phyloP scores from a whole-genome alignment of 1,139 yeast species.

The Saccharomyces pastorianus region DNA sequence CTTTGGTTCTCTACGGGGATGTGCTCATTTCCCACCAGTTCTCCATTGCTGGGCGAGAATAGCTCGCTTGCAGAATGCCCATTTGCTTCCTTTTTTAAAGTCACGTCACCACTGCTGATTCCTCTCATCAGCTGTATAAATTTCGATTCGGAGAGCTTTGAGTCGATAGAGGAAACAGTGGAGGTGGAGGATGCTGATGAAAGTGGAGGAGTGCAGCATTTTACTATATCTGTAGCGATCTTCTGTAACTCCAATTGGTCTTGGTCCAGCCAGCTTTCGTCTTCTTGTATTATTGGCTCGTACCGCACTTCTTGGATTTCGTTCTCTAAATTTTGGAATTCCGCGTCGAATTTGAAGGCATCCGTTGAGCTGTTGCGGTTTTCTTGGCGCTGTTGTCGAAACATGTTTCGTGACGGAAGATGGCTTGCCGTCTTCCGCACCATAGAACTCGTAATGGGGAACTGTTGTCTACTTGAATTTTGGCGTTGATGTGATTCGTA shows the following conservation, averaged over 20 bases:
- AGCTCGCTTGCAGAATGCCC: background rate
- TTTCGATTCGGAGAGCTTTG: constrained; percentile 24
- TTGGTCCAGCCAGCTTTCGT: constrained; percentile 7
- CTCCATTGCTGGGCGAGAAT: constrained; percentile 18
- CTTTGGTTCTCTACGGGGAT: constrained; percentile 9
- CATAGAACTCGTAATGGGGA: background rate
- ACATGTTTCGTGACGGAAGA: background rate
- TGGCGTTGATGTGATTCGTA: constrained; percentile 16
- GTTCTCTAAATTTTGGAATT: constrained; percentile 20
- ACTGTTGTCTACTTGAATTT: background rate
- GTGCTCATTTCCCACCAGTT: constrained; percentile 23
- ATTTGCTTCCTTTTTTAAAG: constrained; percentile 19
- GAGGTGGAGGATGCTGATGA: constrained; percentile 11
- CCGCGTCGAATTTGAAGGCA: constrained; percentile 12
- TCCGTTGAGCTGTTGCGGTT: constrained; percentile 3
- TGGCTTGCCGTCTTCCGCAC: background rate
- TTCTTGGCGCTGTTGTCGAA: background rate
- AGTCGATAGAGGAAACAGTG: constrained; percentile 11
- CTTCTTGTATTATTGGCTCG: background rate
- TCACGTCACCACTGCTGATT: constrained; percentile 28
- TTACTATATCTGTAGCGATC: constrained; percentile 23
- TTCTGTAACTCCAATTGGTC: constrained; percentile 24
- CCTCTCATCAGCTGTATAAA: constrained; percentile 27
- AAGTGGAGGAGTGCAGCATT: background rate
- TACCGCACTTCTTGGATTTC: constrained; percentile 12